Evolutionary conservation across 1,139 yeast genomes (phyloP), one percentile per base, ranked within the genome.

Genomic region (Blastobotrys aristatus): DNA sequence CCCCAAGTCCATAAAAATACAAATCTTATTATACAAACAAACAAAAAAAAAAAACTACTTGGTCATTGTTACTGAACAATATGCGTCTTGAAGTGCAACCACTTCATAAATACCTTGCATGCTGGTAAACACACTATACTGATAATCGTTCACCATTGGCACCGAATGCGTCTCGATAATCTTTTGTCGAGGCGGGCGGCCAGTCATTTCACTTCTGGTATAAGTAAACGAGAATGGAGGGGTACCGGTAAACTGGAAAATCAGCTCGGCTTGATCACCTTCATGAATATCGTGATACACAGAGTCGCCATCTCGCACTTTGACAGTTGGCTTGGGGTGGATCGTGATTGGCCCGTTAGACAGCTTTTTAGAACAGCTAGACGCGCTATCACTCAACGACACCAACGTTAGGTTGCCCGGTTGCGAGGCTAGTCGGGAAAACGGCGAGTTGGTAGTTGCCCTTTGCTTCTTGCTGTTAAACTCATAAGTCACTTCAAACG

Each of bases 41-140:
- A 35, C 20, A 34, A 17, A 16, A 13, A 14, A 18, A 34, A 34
- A 18, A 7, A 8, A 11, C 13, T 40, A 31, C 33, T 40, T 50
- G 38, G 40, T 17, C 10, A 17, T 47, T 31, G 52, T 48, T 3
- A 60, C 85, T 29, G 69, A 71, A 72, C 98, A 92, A 65, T 71
- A 84, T 16, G 84, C 84, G 68, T 92, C 99, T 49, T 79, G 78
- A 11, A 92, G 79, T 59, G 85, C 89, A 37, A 87, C 77, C 7
- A 97, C 97, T 64, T 90, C 96, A 62, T 94, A 92, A 3, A 89
- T 84, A 40, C 99, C 99, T 63, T 90, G 96, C 56, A 87, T 71
- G 56, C 88, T 85, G 1, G 95, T 92, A 60, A 75, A 71, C 4
- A 86, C 82, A 43, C 80, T 74, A 62, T 87, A 80, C 57, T 82